These are phyloP conservation scores for Coemansia sp. DNA, from an alignment of 371 early-diverging fungal genomes.

Conservation along the genomic window DNA sequence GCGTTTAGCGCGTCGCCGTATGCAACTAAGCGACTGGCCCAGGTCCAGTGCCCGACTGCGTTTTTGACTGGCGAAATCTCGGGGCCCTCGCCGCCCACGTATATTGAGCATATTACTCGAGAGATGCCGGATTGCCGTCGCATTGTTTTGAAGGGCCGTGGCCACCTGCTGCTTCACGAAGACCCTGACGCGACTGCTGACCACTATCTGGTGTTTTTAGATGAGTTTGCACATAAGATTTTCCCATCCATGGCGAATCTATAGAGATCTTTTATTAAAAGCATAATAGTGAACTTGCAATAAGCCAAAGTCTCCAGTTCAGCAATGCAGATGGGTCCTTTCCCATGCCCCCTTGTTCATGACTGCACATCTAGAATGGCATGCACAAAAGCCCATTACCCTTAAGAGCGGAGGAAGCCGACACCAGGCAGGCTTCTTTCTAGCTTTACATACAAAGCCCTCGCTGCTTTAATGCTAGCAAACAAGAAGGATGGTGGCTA, in stretches of 20 bases:
- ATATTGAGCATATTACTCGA: conserved; percentile 16
- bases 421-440: too few species aligned
- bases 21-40: conserved; percentile 15
- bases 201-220: conserved; percentile 13
- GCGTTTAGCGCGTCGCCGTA: conserved; percentile 22
- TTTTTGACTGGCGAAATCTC: conserved; percentile 39
- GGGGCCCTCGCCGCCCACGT: conserved; percentile 4
- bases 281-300: too few species aligned
- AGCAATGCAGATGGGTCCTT: too few species aligned
- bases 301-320: neutral
- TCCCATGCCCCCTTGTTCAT: too few species aligned
- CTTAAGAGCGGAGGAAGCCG: too few species aligned
- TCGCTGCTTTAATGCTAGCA: too few species aligned
- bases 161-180: conserved; percentile 34
- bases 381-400: too few species aligned
- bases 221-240: conserved; percentile 13
- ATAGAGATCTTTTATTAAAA: neutral
- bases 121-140: conserved; percentile 20
- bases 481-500: too few species aligned
- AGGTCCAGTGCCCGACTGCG: conserved; percentile 25
- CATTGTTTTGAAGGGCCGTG: conserved; percentile 21
- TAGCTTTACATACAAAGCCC: too few species aligned
- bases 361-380: too few species aligned
- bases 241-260: neutral
- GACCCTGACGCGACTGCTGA: conserved; percentile 28